Conservation (phyloP, 345 rosid species). For the Triadica sebifera region DNA sequence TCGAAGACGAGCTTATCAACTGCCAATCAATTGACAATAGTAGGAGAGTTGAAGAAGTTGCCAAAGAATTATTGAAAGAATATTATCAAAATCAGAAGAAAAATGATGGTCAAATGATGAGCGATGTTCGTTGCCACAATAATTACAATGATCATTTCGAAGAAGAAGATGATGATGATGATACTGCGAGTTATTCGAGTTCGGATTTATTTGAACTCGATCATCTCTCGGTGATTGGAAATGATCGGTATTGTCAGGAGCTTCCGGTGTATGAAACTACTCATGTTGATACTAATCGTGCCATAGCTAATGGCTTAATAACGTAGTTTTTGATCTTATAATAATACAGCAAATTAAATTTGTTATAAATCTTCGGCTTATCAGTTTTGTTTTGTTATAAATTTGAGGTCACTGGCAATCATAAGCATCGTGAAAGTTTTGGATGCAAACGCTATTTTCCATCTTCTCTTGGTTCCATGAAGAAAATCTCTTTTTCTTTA, state of each 20-base stretch:
- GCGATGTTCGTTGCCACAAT: neutral
- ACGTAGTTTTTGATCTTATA: neutral
- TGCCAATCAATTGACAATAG: constrained; percentile 22
- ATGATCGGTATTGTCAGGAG: constrained; percentile 43
- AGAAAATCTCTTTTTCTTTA: no score
- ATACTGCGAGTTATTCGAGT: constrained; percentile 30
- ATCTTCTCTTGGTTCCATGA: no score
- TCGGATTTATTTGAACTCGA: constrained; percentile 35
- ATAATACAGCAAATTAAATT: neutral
- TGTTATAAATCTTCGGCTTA: neutral
- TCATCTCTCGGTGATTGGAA: constrained; percentile 26
- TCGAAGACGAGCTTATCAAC: constrained; percentile 19
- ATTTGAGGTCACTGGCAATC: neutral
- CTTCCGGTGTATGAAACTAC: constrained; percentile 78
- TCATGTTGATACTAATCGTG: constrained; percentile 45
- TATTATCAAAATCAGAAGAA: constrained; percentile 34
- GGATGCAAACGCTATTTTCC: no score
- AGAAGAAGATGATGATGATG: constrained; percentile 19
- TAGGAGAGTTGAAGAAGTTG: constrained; percentile 44
- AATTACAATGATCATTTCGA: constrained; percentile 1
- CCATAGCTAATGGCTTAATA: constrained; percentile 42
- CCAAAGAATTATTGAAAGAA: constrained; percentile 44
- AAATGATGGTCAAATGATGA: constrained; percentile 7
- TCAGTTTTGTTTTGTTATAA: neutral
- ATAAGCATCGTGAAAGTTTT: neutral